A percentile compares a stretch with the other conserved stretches of the same genome.
Evolutionary conservation across 805 yeast species (phyloP).

Genomic region (Metschnikowia arizonensis): DNA sequence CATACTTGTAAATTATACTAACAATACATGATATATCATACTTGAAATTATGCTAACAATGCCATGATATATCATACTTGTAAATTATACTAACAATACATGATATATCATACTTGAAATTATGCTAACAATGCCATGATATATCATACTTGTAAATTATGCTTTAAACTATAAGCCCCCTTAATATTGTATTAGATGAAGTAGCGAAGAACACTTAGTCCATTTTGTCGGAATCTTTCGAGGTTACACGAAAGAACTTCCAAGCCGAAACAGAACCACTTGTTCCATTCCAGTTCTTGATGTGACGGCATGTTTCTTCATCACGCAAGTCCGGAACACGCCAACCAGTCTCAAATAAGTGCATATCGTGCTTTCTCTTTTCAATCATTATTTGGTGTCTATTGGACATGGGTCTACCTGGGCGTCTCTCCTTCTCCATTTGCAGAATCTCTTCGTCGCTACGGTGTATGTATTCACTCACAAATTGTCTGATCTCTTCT

Average conservation of each 20-base stretch:
- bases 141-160: background rate
- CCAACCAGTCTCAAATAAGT: slow-evolving; percentile 64
- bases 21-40: too few relatives aligned
- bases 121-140: too few relatives aligned
- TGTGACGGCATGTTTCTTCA: slow-evolving; percentile 49
- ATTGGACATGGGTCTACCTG: slow-evolving; percentile 80
- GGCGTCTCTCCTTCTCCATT: slow-evolving; percentile 60
- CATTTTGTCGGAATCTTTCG: slow-evolving; percentile 17
- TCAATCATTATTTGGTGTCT: slow-evolving; percentile 66
- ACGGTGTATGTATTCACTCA: slow-evolving; percentile 60
- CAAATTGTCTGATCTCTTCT: slow-evolving; percentile 57
- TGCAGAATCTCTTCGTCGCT: slow-evolving; percentile 72
- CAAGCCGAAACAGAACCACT: slow-evolving; percentile 70
- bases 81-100: too few relatives aligned
- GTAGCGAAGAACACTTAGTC: background rate
- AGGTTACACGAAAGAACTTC: slow-evolving; percentile 42
- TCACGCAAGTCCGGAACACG: slow-evolving; percentile 70
- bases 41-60: too few relatives aligned
- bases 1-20: too few relatives aligned
- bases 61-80: too few relatives aligned
- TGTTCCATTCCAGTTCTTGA: slow-evolving; percentile 78
- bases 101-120: too few relatives aligned
- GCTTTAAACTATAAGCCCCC: background rate
- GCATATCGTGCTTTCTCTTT: slow-evolving; percentile 55
- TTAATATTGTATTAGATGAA: background rate